These are phyloP conservation scores for Phytophthora pluvialis DNA, from an alignment of 352 stramenopile genomes.

Conservation along the genomic window DNA sequence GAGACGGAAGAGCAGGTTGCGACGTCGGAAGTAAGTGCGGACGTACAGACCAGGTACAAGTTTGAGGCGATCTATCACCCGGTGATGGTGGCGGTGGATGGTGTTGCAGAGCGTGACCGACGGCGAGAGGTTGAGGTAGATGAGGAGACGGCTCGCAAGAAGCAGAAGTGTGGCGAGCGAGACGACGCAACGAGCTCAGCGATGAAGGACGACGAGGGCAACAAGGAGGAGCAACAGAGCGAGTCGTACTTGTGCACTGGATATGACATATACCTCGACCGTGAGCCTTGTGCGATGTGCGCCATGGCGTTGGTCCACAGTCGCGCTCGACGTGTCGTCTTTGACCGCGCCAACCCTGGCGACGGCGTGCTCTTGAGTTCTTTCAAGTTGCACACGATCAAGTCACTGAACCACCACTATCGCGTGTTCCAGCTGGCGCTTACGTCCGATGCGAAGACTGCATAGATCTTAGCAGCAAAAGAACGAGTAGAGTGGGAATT, in stretches of 20 bases:
- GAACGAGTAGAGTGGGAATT: constrained; percentile 11
- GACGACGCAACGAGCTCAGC: constrained; percentile 8
- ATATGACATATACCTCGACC: constrained; percentile 87
- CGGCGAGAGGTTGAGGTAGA: constrained; percentile 33
- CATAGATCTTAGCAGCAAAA: not conserved
- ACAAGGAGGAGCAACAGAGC: constrained; percentile 12
- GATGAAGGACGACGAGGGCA: constrained; percentile 3
- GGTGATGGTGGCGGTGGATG: constrained; percentile 72
- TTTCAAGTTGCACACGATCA: constrained; percentile 80
- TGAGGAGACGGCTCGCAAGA: constrained; percentile 36
- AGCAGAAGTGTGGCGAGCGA: constrained; percentile 33
- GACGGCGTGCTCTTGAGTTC: constrained; percentile 71
- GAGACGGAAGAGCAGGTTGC: constrained; percentile 39
- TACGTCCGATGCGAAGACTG: constrained; percentile 1
- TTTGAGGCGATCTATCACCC: constrained; percentile 70
- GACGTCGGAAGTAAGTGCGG: constrained; percentile 23
- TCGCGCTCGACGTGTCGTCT: constrained; percentile 81
- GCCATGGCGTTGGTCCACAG: constrained; percentile 92
- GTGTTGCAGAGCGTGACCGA: constrained; percentile 68
- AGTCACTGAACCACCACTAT: constrained; percentile 91
- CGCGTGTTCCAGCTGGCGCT: constrained; percentile 71
- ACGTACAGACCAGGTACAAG: constrained; percentile 31
- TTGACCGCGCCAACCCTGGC: constrained; percentile 53
- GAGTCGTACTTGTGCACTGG: constrained; percentile 90
- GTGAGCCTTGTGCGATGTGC: constrained; percentile 90